Base-by-base conservation (phyloP, 2,329 filamentous ascomycete species). In the Fusarium brachygibbosum region DNA sequence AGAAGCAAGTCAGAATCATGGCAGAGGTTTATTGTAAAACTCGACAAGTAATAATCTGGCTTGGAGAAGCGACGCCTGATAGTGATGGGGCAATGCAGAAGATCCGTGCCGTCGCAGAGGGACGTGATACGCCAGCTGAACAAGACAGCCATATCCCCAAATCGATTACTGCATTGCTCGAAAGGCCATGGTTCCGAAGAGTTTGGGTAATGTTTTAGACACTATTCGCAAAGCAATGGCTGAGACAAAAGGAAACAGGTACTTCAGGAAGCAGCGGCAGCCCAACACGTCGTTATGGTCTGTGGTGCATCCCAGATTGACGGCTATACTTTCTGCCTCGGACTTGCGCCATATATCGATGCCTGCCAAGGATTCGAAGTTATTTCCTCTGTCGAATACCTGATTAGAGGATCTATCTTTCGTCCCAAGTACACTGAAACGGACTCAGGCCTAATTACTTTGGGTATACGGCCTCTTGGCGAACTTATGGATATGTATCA, bases 1-100 rank as follows among this genome's bases (percentile, higher is more conserved):
- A 19, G 6, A 35, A 10, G 45, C 31, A 48, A 12, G 45, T 48
- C 4, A 29, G 23, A 19, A 29, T 51, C 4, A 51, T 51, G 48
- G 48, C 35, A 7, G 35, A 52, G 37, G 28, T 52, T 17, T 52
- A 52, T 12, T 52, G 28, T 7, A 41, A 51, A 51, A 9, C 48
- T 7, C 25, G 48, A 29, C 35, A 51, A 40, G 48, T 51, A 8
- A 51, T 40, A 31, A 29, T 51, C 2, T 52, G 37, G 49, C 49
- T 40, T 32, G 37, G 37, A 17, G 49, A 52, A 13, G 37, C 37
- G 7, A n/a, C 37, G 13, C 0, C 25, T 13, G 28, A 52, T 9
- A 41, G 23, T 4, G 28, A 41, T 2, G 10, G 16, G 1, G 49
- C 49, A 8, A 41, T 49, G 4, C 13, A 49, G 3, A n/a, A 10